These are phyloP conservation scores for Tylopilus felleus DNA, from an alignment of 768 basidiomycete genomes.

Conservation along the genomic window DNA sequence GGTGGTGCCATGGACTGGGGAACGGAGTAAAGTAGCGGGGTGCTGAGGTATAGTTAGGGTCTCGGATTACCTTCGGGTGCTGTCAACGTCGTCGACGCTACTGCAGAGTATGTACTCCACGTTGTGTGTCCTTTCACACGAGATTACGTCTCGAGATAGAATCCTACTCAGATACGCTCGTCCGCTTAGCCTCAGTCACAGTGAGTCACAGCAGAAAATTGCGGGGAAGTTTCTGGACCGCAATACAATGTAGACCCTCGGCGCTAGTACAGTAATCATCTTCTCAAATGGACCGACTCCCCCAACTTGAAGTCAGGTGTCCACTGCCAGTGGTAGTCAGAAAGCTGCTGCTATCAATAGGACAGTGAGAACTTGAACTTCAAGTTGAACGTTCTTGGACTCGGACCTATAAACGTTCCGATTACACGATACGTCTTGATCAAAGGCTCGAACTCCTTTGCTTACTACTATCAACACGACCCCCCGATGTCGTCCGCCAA, in stretches of 20 bases:
- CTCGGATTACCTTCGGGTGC: too few species aligned
- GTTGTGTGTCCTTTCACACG: slow-evolving; percentile 16
- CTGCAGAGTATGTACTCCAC: neutral
- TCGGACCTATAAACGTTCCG: neutral
- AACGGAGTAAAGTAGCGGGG: neutral
- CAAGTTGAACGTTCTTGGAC: too few species aligned
- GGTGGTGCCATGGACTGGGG: slow-evolving; percentile 23
- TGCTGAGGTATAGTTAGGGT: neutral
- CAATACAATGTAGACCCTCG: neutral
- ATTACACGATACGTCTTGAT: neutral
- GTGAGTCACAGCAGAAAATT: neutral
- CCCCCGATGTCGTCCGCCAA: slow-evolving; percentile 21
- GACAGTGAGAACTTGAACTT: slow-evolving; percentile 9
- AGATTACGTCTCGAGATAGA: slow-evolving; percentile 3
- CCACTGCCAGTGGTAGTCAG: neutral
- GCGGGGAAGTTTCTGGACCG: neutral
- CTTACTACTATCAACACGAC: neutral
- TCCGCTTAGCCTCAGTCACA: neutral
- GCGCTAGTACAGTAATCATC: too few species aligned
- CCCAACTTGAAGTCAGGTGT: slow-evolving; percentile 1
- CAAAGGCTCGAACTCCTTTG: neutral
- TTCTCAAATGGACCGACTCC: too few species aligned
- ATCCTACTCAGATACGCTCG: neutral
- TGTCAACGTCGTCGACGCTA: neutral
- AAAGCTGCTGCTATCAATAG: slow-evolving; percentile 16